Evolutionary conservation across 2,329 filamentous ascomycete genomes (phyloP).

Genomic region (Furcasterigmium furcatum): DNA sequence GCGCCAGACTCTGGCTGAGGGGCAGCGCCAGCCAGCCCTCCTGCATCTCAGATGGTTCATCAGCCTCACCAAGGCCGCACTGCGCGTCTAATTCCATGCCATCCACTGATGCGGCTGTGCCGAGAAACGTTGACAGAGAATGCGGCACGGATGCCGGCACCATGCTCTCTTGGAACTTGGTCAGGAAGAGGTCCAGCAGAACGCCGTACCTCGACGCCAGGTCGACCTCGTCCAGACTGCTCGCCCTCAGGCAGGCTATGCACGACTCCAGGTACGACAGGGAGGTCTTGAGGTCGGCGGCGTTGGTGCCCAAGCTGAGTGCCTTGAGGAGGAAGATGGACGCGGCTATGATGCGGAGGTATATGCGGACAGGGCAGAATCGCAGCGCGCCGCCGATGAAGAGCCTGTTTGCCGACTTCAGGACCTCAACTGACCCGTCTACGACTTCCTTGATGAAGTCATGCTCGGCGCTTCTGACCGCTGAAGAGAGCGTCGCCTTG

Average conservation of each 20-base stretch:
- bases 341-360: constrained; percentile 49
- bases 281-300: background rate
- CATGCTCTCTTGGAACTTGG: background rate
- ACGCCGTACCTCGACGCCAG: background rate
- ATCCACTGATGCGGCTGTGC: background rate
- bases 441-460: constrained; percentile 54
- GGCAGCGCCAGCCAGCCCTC: background rate
- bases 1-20: background rate
- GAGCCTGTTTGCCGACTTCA: constrained; percentile 45
- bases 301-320: background rate
- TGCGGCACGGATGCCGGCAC: background rate
- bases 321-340: constrained; percentile 50
- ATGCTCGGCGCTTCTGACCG: constrained; percentile 43
- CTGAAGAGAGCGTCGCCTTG: constrained; percentile 28
- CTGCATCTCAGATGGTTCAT: background rate
- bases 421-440: constrained; percentile 47
- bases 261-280: background rate
- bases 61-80: background rate
- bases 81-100: background rate
- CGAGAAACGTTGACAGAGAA: background rate
- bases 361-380: constrained; percentile 50
- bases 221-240: background rate
- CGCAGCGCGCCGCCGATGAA: constrained; percentile 40
- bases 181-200: background rate
- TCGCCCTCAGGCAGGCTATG: background rate